A percentile compares a stretch with the other conserved stretches of the same genome.
Conservation (phyloP, 257 asterid species). For the Solanum verrucosum region DNA sequence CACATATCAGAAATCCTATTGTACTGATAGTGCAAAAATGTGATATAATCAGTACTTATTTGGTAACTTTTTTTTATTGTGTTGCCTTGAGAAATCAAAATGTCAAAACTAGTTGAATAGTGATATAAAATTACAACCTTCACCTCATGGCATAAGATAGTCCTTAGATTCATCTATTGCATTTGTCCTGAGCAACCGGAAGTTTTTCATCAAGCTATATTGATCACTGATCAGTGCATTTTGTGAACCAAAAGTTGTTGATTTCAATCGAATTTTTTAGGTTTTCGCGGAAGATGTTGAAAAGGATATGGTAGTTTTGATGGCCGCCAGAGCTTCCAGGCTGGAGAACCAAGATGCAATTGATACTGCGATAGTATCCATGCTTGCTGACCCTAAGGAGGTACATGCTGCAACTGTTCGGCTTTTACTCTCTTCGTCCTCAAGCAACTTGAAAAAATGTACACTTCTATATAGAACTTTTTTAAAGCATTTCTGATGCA, state of each 20-base stretch:
- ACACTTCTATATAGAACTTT: not conserved
- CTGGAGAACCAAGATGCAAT: conserved; percentile 68
- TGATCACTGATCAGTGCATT: not conserved
- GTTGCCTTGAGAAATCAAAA: not conserved
- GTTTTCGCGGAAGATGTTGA: conserved; percentile 41
- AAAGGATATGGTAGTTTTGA: conserved; percentile 35
- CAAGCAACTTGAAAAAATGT: not conserved
- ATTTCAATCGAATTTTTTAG: conserved; percentile 8
- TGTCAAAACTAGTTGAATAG: not conserved
- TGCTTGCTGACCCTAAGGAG: conserved; percentile 65
- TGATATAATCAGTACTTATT: not conserved
- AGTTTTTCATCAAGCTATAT: not conserved
- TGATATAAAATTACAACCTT: not conserved
- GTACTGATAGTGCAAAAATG: not conserved
- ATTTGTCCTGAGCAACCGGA: not conserved
- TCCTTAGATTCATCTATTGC: not conserved
- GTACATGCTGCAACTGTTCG: conserved; percentile 12
- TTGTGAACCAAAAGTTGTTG: not conserved
- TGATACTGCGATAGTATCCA: conserved; percentile 54
- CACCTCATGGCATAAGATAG: not conserved
- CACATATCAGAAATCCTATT: not conserved
- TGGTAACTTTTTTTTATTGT: not conserved
- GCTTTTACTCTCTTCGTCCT: not conserved
- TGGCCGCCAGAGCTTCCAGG: conserved; percentile 70
- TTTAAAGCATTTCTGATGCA: not conserved